Base-by-base conservation (phyloP, 2,329 filamentous ascomycete genomes). In the Metarhizium rileyi region DNA sequence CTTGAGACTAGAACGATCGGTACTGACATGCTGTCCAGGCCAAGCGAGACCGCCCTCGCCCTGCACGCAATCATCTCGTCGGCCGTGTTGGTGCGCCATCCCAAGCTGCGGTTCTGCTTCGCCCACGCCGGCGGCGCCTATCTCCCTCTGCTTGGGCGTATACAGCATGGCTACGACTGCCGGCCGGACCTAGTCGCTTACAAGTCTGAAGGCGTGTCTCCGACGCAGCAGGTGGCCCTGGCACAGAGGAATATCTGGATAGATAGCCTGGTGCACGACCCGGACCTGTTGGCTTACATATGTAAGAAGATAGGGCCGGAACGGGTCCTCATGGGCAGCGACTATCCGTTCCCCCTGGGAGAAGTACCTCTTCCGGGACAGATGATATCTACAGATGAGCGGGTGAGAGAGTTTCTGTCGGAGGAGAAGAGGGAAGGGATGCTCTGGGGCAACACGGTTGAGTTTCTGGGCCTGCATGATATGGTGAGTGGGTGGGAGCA, bases 191-290 rank as follows among this genome's bases (percentile, higher is more conserved):
- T 36, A 1, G 33, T 36, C 6, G 33, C 33, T 36, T 16, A 36
- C 33, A 36, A 36, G 33, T 18, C 33, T 6, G 33, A 36, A 16
- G 33, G 33, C n/a, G 33, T 36, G 23, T 23, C 40, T n/a, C 40
- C 40, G 2, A 42, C 40, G 5, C 1, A 12, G 16, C 40, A 42
- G 40, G 18, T 26, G 12, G 20, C 23, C 3, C 7, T 14, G 12
- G 12, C 7, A 3, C 20, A 42, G 20, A 20, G 23, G n/a, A 42
- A 42, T 16, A 42, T 44, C 22, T 44, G 42, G 42, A 26, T 44
- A 44, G 42, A 44, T 27, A 44, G 42, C 25, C 27, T 44, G 23
- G 42, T 45, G n/a, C 43, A 45, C 23, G 43, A 33, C 18, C 42
- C 42, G 16, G 42, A 44, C 23, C 42, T 44, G 42, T n/a, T 44